These are phyloP conservation scores for Paramyrothecium sp. DNA, from an alignment of 2,329 filamentous ascomycete genomes.

Conservation along the genomic window DNA sequence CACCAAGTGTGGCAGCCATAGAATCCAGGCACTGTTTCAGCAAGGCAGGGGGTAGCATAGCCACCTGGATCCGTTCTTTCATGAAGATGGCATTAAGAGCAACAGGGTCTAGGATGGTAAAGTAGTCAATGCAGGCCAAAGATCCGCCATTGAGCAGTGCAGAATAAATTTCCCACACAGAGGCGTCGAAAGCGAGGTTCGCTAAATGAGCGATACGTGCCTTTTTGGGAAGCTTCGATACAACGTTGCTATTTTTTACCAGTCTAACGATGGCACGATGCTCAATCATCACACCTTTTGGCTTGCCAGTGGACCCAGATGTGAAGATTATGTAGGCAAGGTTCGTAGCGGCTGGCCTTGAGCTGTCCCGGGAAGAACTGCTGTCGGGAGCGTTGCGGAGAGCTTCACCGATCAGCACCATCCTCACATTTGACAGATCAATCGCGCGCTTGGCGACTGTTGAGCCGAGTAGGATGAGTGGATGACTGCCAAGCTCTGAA, in stretches of 20 bases:
- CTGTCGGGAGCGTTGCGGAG: background rate
- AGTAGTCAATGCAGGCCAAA: slow-evolving; percentile 8
- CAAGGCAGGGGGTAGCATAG: slow-evolving; percentile 12
- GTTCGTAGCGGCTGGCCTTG: background rate
- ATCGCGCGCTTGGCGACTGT: background rate
- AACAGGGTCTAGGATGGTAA: slow-evolving; percentile 2
- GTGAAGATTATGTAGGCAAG: slow-evolving; percentile 43
- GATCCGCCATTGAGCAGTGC: slow-evolving; percentile 10
- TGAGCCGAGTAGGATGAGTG: slow-evolving; percentile 10
- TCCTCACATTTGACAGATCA: background rate
- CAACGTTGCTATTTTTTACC: slow-evolving; percentile 6
- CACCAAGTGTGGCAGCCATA: slow-evolving; percentile 3
- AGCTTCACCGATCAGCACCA: background rate
- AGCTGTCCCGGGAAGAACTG: no score
- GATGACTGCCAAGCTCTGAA: background rate
- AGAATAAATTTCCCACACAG: slow-evolving; percentile 16
- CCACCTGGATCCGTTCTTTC: slow-evolving; percentile 5
- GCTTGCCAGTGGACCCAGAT: slow-evolving; percentile 48
- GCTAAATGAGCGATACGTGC: slow-evolving; percentile 10
- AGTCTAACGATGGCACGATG: slow-evolving; percentile 14
- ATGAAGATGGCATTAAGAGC: slow-evolving; percentile 7
- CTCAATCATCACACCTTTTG: slow-evolving; percentile 44
- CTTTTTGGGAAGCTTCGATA: background rate
- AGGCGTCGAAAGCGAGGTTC: slow-evolving; percentile 16
- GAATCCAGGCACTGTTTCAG: slow-evolving; percentile 16